Base-by-base conservation (phyloP, 2,329 filamentous ascomycete species). In the Trichoderma sp. region DNA sequence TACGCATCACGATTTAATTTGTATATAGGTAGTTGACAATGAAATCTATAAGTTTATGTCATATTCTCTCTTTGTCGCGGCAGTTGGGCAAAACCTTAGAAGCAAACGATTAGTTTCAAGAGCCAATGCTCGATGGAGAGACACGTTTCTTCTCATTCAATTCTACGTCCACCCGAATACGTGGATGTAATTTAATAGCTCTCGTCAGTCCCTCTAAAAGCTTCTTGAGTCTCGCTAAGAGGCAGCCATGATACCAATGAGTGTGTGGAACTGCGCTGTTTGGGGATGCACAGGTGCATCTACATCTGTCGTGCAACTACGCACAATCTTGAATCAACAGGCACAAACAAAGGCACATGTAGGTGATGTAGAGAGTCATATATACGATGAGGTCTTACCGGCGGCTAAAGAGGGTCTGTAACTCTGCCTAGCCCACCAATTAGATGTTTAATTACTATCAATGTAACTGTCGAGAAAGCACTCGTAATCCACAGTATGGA, bases 381-480 rank as follows among this genome's bases (percentile, higher is more conserved):
- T 52, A 59, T 7, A 57, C 5, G 24, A 5, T 33, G 35, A 56
- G 49, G 52, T 33, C 16, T 19, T n/a, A 19, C 33, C 31, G 63
- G 63, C 63, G 53, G 53, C 53, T 58, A 66, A 58, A 66, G 63
- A 49, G 53, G 29, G 13, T 65, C n/a, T 31, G 53, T 58, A 55
- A 58, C 35, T 27, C 53, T 21, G 63, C 47, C 29, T 29, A 55
- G 57, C 27, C 63, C 37, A 58, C 37, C 37, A 58, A 31, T 19
- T 57, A n/a, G 8, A n/a, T n/a, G 10, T 49, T 29, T n/a, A 10
- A n/a, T 24, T 35, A 11, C 33, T 59, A 11, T n/a, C 29, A 62
- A 35, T 16, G 43, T 47, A 55, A 58, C 24, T 6, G 13, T 55
- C 37, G 16, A 47, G 13, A n/a, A 27, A 4, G 47, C 35, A 21